phyloP scores from a whole-genome alignment of 169 alveolate genomes.

The Blepharisma undulans region DNA sequence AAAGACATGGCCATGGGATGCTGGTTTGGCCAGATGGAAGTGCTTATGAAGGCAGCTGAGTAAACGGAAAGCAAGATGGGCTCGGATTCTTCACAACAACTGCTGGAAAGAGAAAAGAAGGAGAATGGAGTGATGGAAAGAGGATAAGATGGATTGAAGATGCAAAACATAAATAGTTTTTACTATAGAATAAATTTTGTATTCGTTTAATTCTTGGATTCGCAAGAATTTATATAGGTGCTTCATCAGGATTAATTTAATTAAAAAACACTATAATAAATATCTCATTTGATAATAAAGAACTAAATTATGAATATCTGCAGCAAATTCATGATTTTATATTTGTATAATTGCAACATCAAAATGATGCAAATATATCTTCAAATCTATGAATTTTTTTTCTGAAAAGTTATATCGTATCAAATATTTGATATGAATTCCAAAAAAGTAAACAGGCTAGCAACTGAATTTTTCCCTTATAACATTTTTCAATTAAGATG shows the following conservation, averaged over 20 bases:
- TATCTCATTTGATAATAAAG: no score
- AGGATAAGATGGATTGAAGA: slow-evolving; percentile 8
- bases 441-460: no score
- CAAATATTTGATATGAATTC: no score
- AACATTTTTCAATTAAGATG: no score
- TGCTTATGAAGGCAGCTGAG: slow-evolving; percentile 72
- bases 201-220: neutral
- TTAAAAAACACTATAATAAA: no score
- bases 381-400: no score
- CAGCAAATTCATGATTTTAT: no score
- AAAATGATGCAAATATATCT: no score
- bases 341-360: no score
- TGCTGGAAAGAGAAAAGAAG: slow-evolving; percentile 41
- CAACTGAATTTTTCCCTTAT: no score
- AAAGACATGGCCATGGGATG: slow-evolving; percentile 67
- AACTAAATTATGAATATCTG: no score
- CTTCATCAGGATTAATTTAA: neutral
- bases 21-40: slow-evolving; percentile 81
- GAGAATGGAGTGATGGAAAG: slow-evolving; percentile 51
- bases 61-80: slow-evolving; percentile 79
- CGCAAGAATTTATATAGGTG: neutral
- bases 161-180: neutral
- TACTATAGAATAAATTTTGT: neutral
- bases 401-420: no score
- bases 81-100: slow-evolving; percentile 24